Evolutionary conservation across 495 filamentous ascomycete species (phyloP), one percentile per base, ranked within the genome.

Genomic region (Aspergillus ostianus): DNA sequence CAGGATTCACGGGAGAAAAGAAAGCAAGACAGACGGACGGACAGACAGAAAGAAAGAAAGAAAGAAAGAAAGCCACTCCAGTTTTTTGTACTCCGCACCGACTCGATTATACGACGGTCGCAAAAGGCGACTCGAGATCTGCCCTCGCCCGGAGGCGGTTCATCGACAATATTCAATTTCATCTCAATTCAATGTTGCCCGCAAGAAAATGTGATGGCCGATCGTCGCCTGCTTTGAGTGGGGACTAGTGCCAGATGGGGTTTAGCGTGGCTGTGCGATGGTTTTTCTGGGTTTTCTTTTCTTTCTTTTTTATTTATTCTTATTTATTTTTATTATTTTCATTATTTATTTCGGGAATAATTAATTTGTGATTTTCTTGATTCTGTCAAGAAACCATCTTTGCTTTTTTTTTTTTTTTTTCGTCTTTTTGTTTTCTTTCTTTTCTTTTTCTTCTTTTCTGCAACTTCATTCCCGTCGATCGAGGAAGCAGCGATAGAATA

Each of bases 181-280:
- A n/a, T n/a, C n/a, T n/a, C n/a, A n/a, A n/a, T n/a, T n/a, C n/a
- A n/a, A n/a, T n/a, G n/a, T n/a, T n/a, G n/a, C n/a, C n/a, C n/a
- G n/a, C n/a, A n/a, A n/a, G n/a, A n/a, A 18, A 46, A 52, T 62
- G 63, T 62, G 59, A 62, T 65, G 63, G 63, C 59, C 59, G 63
- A 65, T 65, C 63, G 53, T 62, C 51, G 30, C 54, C 63, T n/a
- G 50, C 62, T 65, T 59, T 12, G 59, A 56, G 49, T 27, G 21
- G 56, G 26, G 52, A 56, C 55, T 57, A 44, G 20, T 29, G 54
- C 36, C 13, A 0, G 4, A 41, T 12, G 3, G 36, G 36, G 36
- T 2, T 41, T 41, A 41, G 36, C 13, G 36, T 41, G 36, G 30
- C 6, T 32, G 30, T 12, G 10, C 30, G 10, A 17, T 41, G 3